Conservation (phyloP, 2,329 filamentous ascomycete species). For the Bipolaris gigantea region DNA sequence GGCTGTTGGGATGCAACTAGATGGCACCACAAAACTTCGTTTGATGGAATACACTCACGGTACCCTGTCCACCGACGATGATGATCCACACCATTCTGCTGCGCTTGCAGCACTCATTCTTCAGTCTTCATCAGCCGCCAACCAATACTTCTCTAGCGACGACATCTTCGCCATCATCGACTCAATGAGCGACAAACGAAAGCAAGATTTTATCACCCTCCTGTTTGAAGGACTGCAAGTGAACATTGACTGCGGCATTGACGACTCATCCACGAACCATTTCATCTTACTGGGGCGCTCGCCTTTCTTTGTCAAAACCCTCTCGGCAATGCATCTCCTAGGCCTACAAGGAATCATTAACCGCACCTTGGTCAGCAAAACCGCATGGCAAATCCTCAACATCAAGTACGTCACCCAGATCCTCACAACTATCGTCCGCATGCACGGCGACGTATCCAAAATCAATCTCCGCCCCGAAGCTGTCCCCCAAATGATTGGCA, state of each 20-base stretch:
- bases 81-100: constrained; percentile 40
- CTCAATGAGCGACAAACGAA: constrained; percentile 31
- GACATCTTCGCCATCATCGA: constrained; percentile 51
- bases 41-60: constrained; percentile 48
- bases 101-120: constrained; percentile 48
- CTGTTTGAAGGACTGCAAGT: constrained; percentile 54
- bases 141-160: constrained; percentile 52
- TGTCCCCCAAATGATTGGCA: constrained; percentile 58
- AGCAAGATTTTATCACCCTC: constrained; percentile 61
- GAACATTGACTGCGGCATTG: constrained; percentile 79
- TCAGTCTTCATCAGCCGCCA: constrained; percentile 48
- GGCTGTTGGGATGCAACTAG: constrained; percentile 48
- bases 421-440: constrained; percentile 59
- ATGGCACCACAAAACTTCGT: constrained; percentile 48
- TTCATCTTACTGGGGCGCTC: constrained; percentile 49
- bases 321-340: constrained; percentile 78
- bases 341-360: constrained; percentile 52
- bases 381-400: constrained; percentile 74
- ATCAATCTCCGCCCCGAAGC: constrained; percentile 41
- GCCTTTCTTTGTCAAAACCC: constrained; percentile 73
- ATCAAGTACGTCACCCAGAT: constrained; percentile 68
- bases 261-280: constrained; percentile 60
- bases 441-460: constrained; percentile 54
- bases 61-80: constrained; percentile 34
- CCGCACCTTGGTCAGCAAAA: constrained; percentile 69